Evolutionary conservation across 345 rosid species (phyloP), one percentile per base, ranked within the genome.

Genomic region (Orychophragmus violaceus): DNA sequence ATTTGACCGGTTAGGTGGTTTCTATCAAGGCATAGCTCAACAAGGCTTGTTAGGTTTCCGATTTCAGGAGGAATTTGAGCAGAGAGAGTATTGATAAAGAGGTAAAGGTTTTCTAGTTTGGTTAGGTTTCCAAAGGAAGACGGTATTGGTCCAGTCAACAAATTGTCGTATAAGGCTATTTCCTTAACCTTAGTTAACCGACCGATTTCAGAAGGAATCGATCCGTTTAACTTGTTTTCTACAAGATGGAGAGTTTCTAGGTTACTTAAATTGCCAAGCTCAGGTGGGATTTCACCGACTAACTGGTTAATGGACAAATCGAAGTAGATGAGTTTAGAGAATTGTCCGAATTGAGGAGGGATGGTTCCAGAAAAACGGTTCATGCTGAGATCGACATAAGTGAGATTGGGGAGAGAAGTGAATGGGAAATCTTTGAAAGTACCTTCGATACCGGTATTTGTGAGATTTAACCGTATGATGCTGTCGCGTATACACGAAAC

Each of bases 391-490:
- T 76, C 77, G 14, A 77, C 70, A 54, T 51, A 65, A 36, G 72
- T 67, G 36, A 79, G 80, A 57, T 76, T 74, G 5, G 78, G 81
- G 21, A 82, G 81, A 64, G 82, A 64, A 25, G 77, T 73, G 64
- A 76, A 78, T 4, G 78, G 74, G 8, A 81, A 81, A 63, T 78
- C 71, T 35, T 73, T 29, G 5, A 81, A 78, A 44, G 82, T 82
- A 70, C 85, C 81, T 61, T 77, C 76, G 8, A 77, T 59, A 24
- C 62, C 72, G 0, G 73, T 51, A 30, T 68, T 28, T 1, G 75
- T 53, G 4, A 79, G 82, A 33, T 79, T 71, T 41, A 77, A 71
- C 58, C 70, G 29, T 8, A 65, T 1, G 50, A 79, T 37, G 68
- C 74, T 77, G 10, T 64, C 59, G 3, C 39, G 65, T 28, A 1